Base-by-base conservation (phyloP, 805 yeast species). In the Teunomyces funiuensis region DNA sequence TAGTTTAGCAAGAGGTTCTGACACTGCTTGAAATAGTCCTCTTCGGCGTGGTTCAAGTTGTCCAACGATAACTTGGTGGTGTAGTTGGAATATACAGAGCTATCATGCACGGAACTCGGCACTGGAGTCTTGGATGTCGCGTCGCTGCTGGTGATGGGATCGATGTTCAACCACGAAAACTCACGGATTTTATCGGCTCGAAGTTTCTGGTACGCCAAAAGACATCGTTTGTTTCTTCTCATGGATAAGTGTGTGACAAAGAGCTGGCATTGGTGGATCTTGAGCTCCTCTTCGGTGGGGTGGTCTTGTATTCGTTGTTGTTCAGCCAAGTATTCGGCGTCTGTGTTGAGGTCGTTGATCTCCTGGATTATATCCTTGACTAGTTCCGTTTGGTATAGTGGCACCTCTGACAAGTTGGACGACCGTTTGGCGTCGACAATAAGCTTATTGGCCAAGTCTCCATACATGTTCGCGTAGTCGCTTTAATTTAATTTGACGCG, bases 191-290 rank as follows among this genome's bases (percentile, higher is more conserved):
- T 76, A 33, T 76, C 77, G 2, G 91, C 80, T 40, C 99, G 69
- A 25, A 79, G 73, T 45, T 74, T 73, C 57, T 90, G 87, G 56
- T 93, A 89, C 0, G 96, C 97, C 39, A 93, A 58, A 27, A 93
- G 58, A 60, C 97, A 88, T 39, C 99, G 68, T 60, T 93, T 95
- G 66, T 95, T 90, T 38, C 98, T 67, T 46, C 93, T 75, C 82
- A 89, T 81, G 33, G 88, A 80, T 19, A 90, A 63, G 47, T 82
- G 83, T 5, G 85, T 79, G 5, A 86, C 85, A 57, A 84, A 82
- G 13, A 77, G 63, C 50, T 81, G 88, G 45, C 86, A 79, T 53
- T 81, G 79, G 39, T 77, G 73, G 28, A 77, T 69, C 46, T 77
- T 69, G 53, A 65, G 66, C 44, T 66, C 67, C 25, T 64, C 72